Conservation (phyloP, 176 grass and related monocot genomes). For the Aegilops longissima region DNA sequence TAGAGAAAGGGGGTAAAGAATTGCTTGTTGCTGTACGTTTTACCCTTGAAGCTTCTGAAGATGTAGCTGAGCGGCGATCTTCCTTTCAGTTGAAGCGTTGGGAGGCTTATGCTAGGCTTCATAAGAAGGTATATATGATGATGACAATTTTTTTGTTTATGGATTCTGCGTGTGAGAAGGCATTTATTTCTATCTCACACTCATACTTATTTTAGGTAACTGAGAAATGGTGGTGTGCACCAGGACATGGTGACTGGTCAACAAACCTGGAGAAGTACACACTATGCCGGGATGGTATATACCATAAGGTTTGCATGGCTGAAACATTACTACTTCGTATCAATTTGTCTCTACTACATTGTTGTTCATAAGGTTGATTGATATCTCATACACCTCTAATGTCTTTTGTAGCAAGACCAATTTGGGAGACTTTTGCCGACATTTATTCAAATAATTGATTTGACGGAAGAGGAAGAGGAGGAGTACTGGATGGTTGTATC, state of each 20-base stretch:
- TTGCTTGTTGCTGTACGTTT: conserved; percentile 95
- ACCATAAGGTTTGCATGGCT: conserved; percentile 75
- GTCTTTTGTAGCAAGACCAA: conserved; percentile 87
- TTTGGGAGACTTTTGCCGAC: conserved; percentile 93
- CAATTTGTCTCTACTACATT: conserved; percentile 18
- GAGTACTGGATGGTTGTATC: conserved; percentile 98
- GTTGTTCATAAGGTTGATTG: conserved; percentile 17
- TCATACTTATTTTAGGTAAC: conserved; percentile 65
- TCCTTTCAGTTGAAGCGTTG: conserved; percentile 84
- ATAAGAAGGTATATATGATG: conserved; percentile 76
- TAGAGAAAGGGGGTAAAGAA: conserved; percentile 86
- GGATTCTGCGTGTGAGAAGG: conserved; percentile 14
- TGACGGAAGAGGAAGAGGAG: conserved; percentile 77
- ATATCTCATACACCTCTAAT: conserved; percentile 11
- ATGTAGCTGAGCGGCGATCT: conserved; percentile 77
- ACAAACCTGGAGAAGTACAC: conserved; percentile 95
- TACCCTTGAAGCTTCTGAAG: conserved; percentile 92
- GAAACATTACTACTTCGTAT: conserved; percentile 30
- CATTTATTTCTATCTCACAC: conserved; percentile 28
- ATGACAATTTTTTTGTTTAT: conserved; percentile 13
- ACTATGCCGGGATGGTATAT: conserved; percentile 93
- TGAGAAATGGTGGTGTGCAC: conserved; percentile 99
- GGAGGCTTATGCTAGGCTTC: conserved; percentile 92
- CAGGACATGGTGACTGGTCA: conserved; percentile 98
- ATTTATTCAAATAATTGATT: conserved; percentile 92